Percentiles rank a stretch among this genome's conserved stretches.
Conservation (phyloP, 495 filamentous ascomycete species). For the Mytilinidion resinicola region DNA sequence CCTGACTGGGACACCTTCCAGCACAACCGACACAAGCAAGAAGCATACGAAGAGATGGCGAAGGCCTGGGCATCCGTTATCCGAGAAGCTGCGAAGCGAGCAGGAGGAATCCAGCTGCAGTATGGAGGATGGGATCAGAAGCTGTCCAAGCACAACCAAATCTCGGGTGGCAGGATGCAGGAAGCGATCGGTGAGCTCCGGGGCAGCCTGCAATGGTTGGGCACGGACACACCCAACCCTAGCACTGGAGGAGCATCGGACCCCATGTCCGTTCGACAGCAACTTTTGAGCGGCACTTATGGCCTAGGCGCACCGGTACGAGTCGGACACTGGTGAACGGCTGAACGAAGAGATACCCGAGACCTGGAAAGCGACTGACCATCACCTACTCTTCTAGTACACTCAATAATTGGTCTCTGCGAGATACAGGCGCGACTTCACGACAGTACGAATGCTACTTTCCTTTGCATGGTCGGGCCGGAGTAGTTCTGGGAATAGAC, state of each 20-base stretch:
- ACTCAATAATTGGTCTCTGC: too few species aligned
- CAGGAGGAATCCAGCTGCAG: constrained; percentile 84
- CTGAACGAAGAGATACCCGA: not conserved
- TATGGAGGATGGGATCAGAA: constrained; percentile 91
- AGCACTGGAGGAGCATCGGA: constrained; percentile 37
- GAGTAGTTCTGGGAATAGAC: too few species aligned
- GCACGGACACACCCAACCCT: constrained; percentile 42
- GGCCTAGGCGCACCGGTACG: constrained; percentile 59
- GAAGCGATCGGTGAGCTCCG: constrained; percentile 71
- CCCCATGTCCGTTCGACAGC: constrained; percentile 64
- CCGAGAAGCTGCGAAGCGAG: constrained; percentile 81
- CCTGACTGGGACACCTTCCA: constrained; percentile 80
- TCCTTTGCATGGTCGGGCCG: too few species aligned
- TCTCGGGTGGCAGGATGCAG: constrained; percentile 74
- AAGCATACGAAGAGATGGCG: constrained; percentile 91
- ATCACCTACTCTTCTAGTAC: too few species aligned
- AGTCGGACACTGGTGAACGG: constrained; percentile 61
- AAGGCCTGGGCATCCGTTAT: constrained; percentile 91
- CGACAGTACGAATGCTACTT: too few species aligned
- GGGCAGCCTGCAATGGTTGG: constrained; percentile 72
- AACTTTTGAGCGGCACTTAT: constrained; percentile 73
- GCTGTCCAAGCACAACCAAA: constrained; percentile 80
- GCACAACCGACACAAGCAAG: constrained; percentile 85
- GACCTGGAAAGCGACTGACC: too few species aligned
- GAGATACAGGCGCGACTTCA: too few species aligned